Evolutionary conservation across 148 eudicot species (phyloP).

Genomic region (Rhododendron kiyosumense): DNA sequence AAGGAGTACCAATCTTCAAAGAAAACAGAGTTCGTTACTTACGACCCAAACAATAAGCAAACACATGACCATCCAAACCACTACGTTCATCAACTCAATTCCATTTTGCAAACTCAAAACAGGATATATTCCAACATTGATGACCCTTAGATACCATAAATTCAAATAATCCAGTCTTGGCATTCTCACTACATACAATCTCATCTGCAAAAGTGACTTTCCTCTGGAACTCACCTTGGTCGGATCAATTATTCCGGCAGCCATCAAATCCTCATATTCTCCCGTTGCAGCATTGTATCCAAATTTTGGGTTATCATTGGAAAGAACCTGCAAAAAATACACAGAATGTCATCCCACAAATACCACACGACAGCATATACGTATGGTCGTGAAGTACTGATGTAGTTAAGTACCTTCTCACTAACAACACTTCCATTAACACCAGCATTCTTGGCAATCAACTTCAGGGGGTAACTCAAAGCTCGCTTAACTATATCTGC

Average conservation of each 20-base stretch:
- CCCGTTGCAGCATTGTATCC: slow-evolving; percentile 70
- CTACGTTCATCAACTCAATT: background rate
- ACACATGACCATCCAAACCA: background rate
- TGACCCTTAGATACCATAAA: background rate
- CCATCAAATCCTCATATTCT: slow-evolving; percentile 62
- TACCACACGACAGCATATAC: background rate
- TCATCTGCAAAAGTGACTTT: background rate
- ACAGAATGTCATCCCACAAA: background rate
- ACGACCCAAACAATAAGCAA: background rate
- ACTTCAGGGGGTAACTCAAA: slow-evolving; percentile 49
- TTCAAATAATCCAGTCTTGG: background rate
- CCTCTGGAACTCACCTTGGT: slow-evolving; percentile 31
- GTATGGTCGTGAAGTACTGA: background rate
- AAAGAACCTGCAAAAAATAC: slow-evolving; percentile 32
- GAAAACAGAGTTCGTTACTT: background rate
- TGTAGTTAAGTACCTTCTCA: slow-evolving; percentile 32
- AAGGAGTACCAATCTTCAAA: background rate
- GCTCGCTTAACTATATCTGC: slow-evolving; percentile 37
- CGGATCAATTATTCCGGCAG: slow-evolving; percentile 71
- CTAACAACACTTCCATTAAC: slow-evolving; percentile 59
- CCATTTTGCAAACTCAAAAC: background rate
- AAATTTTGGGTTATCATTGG: slow-evolving; percentile 34
- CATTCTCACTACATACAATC: background rate
- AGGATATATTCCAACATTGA: background rate
- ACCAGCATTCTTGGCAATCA: slow-evolving; percentile 70